These are phyloP conservation scores for Calonectria pauciramosa DNA, from an alignment of 2,329 filamentous ascomycete species.

Conservation along the genomic window DNA sequence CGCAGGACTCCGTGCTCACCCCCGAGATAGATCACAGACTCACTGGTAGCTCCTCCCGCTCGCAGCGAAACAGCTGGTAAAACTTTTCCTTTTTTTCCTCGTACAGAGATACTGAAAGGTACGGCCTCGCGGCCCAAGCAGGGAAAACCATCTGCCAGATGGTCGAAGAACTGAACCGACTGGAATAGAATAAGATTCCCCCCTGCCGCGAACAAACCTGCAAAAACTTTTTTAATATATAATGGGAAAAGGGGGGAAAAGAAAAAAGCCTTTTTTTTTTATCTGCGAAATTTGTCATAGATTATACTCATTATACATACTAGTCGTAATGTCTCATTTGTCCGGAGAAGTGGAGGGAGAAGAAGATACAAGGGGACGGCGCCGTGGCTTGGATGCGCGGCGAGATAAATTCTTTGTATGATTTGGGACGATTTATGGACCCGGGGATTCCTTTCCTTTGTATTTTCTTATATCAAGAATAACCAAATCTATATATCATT, in stretches of 20 bases:
- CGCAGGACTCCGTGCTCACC: background rate
- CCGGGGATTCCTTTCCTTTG: background rate
- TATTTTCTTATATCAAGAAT: background rate
- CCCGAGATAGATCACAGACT: background rate
- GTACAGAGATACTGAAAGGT: constrained; percentile 11
- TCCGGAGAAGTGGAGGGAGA: background rate
- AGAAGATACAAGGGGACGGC: background rate
- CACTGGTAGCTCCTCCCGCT: constrained; percentile 4
- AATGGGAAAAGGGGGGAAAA: background rate
- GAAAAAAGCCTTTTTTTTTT: background rate
- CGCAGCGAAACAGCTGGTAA: constrained; percentile 3
- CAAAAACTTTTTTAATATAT: background rate
- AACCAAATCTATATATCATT: background rate
- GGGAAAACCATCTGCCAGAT: constrained; percentile 9
- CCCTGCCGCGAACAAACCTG: background rate
- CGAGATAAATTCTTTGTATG: background rate
- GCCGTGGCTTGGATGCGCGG: background rate
- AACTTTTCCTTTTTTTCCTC: background rate
- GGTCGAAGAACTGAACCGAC: constrained; percentile 6
- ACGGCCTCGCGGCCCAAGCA: background rate
- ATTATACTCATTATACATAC: background rate
- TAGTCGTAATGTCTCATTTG: background rate
- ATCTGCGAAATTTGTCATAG: background rate
- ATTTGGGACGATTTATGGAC: background rate
- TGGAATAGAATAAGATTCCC: background rate